These are phyloP conservation scores for Pseudogymnoascus sp. DNA, from an alignment of 2,329 filamentous ascomycete species.

Conservation along the genomic window DNA sequence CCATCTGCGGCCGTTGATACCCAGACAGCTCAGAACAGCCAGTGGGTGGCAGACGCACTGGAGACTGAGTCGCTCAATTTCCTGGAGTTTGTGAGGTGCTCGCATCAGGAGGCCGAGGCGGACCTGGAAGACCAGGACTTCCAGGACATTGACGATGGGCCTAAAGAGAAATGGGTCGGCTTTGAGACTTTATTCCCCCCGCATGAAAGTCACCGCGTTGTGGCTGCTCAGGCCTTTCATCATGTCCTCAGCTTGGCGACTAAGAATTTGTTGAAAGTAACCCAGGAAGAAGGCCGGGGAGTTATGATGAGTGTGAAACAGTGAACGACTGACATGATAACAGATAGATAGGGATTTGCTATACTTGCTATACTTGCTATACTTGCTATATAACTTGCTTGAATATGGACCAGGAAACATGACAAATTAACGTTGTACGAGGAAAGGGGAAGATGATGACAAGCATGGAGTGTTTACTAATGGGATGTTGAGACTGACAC, in stretches of 20 bases:
- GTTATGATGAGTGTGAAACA: conserved; percentile 20
- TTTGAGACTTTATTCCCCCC: conserved; percentile 65
- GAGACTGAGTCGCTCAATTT: conserved; percentile 55
- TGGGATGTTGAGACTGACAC: not conserved
- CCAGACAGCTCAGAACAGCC: conserved; percentile 37
- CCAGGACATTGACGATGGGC: conserved; percentile 15
- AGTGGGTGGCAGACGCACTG: conserved; percentile 42
- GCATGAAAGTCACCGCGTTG: conserved; percentile 37
- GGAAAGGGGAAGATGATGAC: not conserved
- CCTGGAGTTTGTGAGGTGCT: conserved; percentile 46
- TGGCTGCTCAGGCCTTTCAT: conserved; percentile 67
- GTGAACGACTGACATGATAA: not conserved
- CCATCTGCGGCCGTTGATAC: conserved; percentile 35
- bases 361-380: not conserved
- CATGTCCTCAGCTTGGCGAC: conserved; percentile 65
- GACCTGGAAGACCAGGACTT: conserved; percentile 24
- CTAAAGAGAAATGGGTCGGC: conserved; percentile 38
- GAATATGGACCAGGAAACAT: not conserved
- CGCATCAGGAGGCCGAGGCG: conserved; percentile 29
- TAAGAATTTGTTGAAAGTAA: conserved; percentile 52
- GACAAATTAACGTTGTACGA: not conserved
- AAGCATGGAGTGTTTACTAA: not conserved
- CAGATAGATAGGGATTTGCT: conserved; percentile 1
- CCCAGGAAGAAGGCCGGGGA: conserved; percentile 39
- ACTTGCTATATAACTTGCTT: not conserved